These are phyloP conservation scores for Casaregolazyma suthepensis DNA, from an alignment of 1,139 yeast genomes.

Conservation along the genomic window DNA sequence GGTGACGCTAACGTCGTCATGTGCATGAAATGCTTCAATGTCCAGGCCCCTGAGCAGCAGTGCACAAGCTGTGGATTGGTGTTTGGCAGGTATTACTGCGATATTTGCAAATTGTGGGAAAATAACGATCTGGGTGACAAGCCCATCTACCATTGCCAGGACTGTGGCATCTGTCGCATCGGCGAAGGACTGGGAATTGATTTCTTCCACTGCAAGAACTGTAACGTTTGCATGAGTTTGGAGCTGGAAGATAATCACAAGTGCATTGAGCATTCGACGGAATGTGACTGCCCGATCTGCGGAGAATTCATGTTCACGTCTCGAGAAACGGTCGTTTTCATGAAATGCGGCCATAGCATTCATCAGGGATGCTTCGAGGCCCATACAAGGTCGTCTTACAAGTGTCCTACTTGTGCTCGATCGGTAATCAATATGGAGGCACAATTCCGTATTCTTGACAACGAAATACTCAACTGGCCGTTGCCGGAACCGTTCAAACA, in stretches of 20 bases:
- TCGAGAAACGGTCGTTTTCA: conserved; percentile 78
- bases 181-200: conserved; percentile 86
- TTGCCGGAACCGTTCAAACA: conserved; percentile 71
- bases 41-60: conserved; percentile 65
- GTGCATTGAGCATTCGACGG: conserved; percentile 82
- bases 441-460: conserved; percentile 77
- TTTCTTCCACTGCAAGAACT: conserved; percentile 84
- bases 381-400: conserved; percentile 71
- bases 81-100: conserved; percentile 73
- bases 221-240: conserved; percentile 83
- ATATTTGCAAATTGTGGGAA: conserved; percentile 73
- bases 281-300: conserved; percentile 89
- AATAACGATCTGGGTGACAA: conserved; percentile 61
- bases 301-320: conserved; percentile 86
- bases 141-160: conserved; percentile 85
- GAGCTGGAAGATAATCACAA: conserved; percentile 71
- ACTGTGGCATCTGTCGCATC: conserved; percentile 86
- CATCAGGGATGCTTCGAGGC: conserved; percentile 81
- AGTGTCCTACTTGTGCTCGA: conserved; percentile 85
- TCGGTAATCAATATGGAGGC: conserved; percentile 83
- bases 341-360: conserved; percentile 93
- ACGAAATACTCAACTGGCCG: conserved; percentile 69
- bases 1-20: conserved; percentile 59
- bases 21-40: conserved; percentile 73
- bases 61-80: conserved; percentile 63